Evolutionary conservation across 345 rosid genomes (phyloP), one percentile per base, ranked within the genome.

Genomic region (Limnanthes douglasii): DNA sequence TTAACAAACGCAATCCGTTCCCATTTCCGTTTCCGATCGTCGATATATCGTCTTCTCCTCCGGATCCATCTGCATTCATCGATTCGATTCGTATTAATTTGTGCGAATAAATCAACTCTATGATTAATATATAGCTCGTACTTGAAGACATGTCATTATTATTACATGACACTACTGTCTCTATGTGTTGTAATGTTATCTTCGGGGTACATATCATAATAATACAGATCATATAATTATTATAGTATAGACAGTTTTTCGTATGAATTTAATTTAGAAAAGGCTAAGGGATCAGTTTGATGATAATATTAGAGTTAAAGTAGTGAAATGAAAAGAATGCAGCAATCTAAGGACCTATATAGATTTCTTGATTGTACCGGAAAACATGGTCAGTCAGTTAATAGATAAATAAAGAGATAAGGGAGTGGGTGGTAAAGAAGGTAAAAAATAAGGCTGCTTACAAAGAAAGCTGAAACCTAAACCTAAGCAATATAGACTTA

Each of bases 51-150:
- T 82, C 88, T 41, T 82, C 88, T 31, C 78, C 86, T 18, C n/a
- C n/a, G n/a, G 82, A 75, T 44, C 81, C 92, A 60, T 77, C 94
- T 46, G 88, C 52, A 34, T n/a, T n/a, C n/a, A n/a, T n/a, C n/a
- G n/a, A 31, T 3, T 27, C 7, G 34, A 11, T 5, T 42, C 31
- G 24, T 15, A 11, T 28, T 24, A 31, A n/a, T 48, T 9, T 24
- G n/a, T 23, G 22, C 8, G 40, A 23, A 20, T 30, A 5, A 43
- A 41, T 49, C 46, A 27, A 37, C 9, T 48, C 1, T 31, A 23
- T 41, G 38, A 32, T 51, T 47, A 31, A 43, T 26, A 11, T 14
- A 50, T 37, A 56, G 18, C 13, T 49, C 33, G 37, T 44, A 20
- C 28, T 44, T 31, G 10, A 56, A 26, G 16, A 6, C 6, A 25